These are phyloP conservation scores for Penicillium freii DNA, from an alignment of 2,329 filamentous ascomycete species.

Conservation along the genomic window DNA sequence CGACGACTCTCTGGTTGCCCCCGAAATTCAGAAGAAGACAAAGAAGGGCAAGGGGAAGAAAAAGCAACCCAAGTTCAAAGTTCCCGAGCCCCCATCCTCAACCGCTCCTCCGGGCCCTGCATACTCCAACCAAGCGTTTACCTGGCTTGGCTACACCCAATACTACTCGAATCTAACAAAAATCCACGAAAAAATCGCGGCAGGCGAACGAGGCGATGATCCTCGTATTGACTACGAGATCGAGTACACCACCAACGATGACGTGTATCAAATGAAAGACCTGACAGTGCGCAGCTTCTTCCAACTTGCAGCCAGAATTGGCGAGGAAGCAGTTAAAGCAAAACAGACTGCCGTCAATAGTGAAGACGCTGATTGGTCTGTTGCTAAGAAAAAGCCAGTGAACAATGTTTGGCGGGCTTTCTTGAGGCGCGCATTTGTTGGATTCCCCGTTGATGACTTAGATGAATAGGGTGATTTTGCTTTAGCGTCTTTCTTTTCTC, in stretches of 20 bases:
- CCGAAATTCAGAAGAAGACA: constrained; percentile 30
- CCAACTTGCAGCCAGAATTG: constrained; percentile 76
- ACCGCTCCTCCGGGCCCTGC: constrained; percentile 77
- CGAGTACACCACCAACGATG: constrained; percentile 82
- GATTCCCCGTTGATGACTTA: constrained; percentile 67
- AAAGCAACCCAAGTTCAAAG: constrained; percentile 58
- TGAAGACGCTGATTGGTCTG: constrained; percentile 25
- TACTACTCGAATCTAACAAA: constrained; percentile 92
- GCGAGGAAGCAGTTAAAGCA: constrained; percentile 42
- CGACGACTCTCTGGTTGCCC: neutral
- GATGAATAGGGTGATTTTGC: constrained; percentile 27
- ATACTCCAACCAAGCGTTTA: constrained; percentile 80
- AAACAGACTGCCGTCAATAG: constrained; percentile 14
- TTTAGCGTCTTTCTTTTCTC: constrained; percentile 14
- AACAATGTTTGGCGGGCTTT: constrained; percentile 78
- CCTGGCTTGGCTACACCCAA: constrained; percentile 77
- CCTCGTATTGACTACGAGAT: constrained; percentile 68
- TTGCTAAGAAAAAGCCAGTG: constrained; percentile 30
- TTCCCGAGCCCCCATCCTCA: constrained; percentile 72
- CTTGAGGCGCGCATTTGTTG: constrained; percentile 74
- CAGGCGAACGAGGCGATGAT: constrained; percentile 57
- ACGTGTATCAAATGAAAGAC: constrained; percentile 72
- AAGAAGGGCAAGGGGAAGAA: constrained; percentile 49
- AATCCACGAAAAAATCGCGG: constrained; percentile 70
- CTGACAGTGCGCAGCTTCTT: constrained; percentile 81